Base-by-base conservation (phyloP, 2,329 filamentous ascomycete species). In the Fusarium xyrophilum region DNA sequence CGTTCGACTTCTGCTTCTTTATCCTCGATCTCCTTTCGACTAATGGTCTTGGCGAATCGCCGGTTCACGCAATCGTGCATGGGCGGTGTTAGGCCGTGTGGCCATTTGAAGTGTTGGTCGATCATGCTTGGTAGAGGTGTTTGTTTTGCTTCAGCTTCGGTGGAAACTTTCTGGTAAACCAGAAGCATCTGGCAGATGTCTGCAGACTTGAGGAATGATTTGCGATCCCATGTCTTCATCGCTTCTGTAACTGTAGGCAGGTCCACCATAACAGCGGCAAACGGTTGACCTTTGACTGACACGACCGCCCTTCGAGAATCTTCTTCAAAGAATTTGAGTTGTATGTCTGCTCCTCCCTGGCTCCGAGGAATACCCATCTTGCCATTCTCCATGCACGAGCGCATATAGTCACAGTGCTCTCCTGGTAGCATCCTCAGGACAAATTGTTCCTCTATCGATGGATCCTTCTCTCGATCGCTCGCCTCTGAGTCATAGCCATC, bases 401-500 rank as follows among this genome's bases (percentile, higher is more conserved):
- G 87, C 28, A 99, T 81, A 74, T 95, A 93, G 27, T 97, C 92
- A 76, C 91, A 92, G 78, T 97, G 92, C 32, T 91, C 88, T 1
- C 93, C 94, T 0, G 93, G 92, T 56, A 89, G 79, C 91, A 97
- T 97, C 63, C 96, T 92, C 65, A 99, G 79, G 12, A 99, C 85
- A 70, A 98, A 93, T 68, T 96, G 91, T 74, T 95, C 91, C 78
- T 98, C 95, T 64, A 97, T 92, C 2, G 91, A 86, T 1, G 96
- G 96, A 74, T 99, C 96, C 13, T 83, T 80, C 78, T 99, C 96
- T 17, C 90, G 88, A 75, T 98, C 96, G 57, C 93, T 96, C 15
- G 94, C 93, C 79, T 98, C 96, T 6, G 94, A 97, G 77, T 99
- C 96, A 79, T 98, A 99, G 11, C 95, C 96, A 58, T 97, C 93